phyloP scores from a whole-genome alignment of 2,329 filamentous ascomycete species.

The Cladophialophora yegresii region DNA sequence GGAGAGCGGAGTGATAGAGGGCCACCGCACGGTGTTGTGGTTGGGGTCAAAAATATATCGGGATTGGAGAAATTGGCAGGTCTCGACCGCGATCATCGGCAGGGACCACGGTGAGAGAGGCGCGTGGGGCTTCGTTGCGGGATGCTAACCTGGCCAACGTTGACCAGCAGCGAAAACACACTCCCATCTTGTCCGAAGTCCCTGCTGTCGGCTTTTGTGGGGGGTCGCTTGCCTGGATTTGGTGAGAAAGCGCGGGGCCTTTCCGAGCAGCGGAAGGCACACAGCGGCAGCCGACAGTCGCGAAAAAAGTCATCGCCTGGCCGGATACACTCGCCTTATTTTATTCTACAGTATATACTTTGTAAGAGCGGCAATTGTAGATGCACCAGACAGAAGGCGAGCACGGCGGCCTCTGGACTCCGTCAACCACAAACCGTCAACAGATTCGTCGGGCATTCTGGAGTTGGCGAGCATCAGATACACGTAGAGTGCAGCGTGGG shows the following conservation, averaged over 20 bases:
- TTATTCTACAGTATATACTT: neutral
- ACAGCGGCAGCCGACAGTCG: neutral
- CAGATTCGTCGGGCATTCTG: neutral
- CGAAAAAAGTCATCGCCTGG: neutral
- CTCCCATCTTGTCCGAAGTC: neutral
- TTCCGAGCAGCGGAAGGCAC: constrained; percentile 18
- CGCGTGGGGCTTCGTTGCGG: constrained; percentile 17
- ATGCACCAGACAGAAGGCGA: neutral
- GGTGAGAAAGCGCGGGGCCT: constrained; percentile 25
- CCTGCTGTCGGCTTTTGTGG: neutral
- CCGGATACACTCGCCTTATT: neutral
- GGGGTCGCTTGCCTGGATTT: constrained; percentile 6
- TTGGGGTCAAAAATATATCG: constrained; percentile 21
- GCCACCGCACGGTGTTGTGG: constrained; percentile 2
- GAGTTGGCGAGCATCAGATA: neutral
- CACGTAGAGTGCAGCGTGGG: neutral
- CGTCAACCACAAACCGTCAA: neutral
- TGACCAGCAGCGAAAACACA: neutral
- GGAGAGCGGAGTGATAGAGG: neutral
- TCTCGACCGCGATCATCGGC: constrained; percentile 7
- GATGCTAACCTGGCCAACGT: neutral
- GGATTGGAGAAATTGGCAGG: constrained; percentile 14
- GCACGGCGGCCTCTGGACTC: neutral
- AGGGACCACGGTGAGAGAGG: constrained; percentile 3
- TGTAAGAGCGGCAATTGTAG: neutral